A percentile compares a stretch with the other conserved stretches of the same genome.
Evolutionary conservation across 192 early-diverging fungal species (phyloP).

Genomic region (Mortierella hygrophila): DNA sequence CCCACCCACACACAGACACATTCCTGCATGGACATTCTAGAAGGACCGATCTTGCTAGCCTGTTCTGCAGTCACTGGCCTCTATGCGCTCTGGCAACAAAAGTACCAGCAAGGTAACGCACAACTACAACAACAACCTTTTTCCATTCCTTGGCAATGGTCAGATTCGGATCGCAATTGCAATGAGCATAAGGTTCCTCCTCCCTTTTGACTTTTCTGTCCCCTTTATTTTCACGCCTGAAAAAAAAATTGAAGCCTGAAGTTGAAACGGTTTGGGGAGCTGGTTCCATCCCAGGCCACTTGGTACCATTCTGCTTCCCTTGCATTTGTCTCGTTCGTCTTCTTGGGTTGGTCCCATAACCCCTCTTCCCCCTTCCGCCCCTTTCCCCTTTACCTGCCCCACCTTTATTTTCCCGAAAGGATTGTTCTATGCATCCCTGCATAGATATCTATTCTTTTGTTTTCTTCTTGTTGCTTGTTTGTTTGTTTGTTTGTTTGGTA

Average conservation of each 20-base stretch:
- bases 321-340: not conserved
- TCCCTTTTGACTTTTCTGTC: not conserved
- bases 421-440: conserved; percentile 30
- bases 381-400: not conserved
- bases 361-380: not conserved
- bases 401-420: conserved; percentile 6
- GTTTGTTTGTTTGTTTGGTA: not conserved
- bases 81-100: conserved; percentile 38
- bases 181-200: not conserved
- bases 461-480: not conserved
- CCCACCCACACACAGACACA: not conserved
- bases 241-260: not conserved
- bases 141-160: not conserved
- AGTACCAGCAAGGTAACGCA: conserved; percentile 43
- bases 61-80: conserved; percentile 36
- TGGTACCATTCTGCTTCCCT: not conserved
- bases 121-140: not conserved
- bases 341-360: not conserved
- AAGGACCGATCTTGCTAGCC: conserved; percentile 41
- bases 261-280: conserved; percentile 1
- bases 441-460: conserved; percentile 1
- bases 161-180: not conserved
- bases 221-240: not conserved
- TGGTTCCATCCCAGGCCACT: not conserved
- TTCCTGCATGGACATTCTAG: conserved; percentile 48